Evolutionary conservation across 768 basidiomycete species (phyloP), one percentile per base, ranked within the genome.

Genomic region (Candolleomyces eurysporus): DNA sequence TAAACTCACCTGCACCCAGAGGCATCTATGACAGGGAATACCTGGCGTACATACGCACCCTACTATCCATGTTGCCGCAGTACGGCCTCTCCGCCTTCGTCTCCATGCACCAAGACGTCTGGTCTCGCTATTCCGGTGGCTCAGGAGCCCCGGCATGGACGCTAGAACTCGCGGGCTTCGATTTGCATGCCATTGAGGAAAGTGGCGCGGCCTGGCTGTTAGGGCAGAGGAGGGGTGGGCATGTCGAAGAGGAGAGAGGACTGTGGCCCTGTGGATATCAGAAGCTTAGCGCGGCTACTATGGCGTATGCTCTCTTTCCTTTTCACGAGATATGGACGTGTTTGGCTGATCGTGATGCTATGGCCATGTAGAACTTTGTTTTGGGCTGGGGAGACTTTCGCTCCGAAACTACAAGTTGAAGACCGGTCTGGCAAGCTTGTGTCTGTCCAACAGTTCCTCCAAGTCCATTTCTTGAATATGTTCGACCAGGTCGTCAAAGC

Each of bases 121-220:
- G 94, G 92, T 96, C 94, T 0, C 86, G 96, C 4, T 96, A 95
- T 67, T 87, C 88, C 3, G 96, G 96, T 8, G 96, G 96, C 48
- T 96, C 94, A 1, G 96, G 97, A 1, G 96, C 96, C 0, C 97
- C 97, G 1, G 94, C 92, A 4, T 99, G 97, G 96, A 97, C 95
- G 1, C 78, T 98, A 1, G 89, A 93, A 62, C 73, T 83, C 10
- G 89, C 87, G 8, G 97, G 96, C 0, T 94, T 98, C 64, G 91
- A 96, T 69, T 75, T 97, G 2, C 76, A 83, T 48, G 84, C 84
- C 1, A 77, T 98, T 3, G 94, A 96, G 64, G 85, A 89, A 59
- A 85, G 89, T 0, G 91, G 89, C 0, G 91, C 94, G 0, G 96
- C 94, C 0, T 98, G 96, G 88, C 75, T 96, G 0, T 78, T 82